These are phyloP conservation scores for Nothophytophthora sp. DNA, from an alignment of 352 stramenopile species.

Conservation along the genomic window DNA sequence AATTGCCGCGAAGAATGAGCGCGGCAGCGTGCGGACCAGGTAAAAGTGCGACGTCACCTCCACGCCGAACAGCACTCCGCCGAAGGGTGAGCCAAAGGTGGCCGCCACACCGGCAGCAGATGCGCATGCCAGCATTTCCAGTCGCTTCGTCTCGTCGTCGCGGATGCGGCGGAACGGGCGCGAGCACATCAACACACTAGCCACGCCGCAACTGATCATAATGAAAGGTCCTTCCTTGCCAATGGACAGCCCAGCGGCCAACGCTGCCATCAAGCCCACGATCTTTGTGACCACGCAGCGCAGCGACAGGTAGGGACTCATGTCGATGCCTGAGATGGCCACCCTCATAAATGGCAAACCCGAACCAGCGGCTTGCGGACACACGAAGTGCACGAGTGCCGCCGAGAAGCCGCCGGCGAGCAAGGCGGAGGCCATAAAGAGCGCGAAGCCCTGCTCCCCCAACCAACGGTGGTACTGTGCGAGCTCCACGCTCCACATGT, in stretches of 20 bases:
- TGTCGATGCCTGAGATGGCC: constrained; percentile 82
- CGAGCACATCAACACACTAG: constrained; percentile 76
- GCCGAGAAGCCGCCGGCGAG: constrained; percentile 46
- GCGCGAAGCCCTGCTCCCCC: constrained; percentile 47
- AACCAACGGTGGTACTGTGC: constrained; percentile 64
- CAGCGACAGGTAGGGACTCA: constrained; percentile 71
- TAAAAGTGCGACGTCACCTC: constrained; percentile 89
- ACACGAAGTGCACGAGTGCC: constrained; percentile 58
- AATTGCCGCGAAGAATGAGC: constrained; percentile 83
- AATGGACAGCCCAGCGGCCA: constrained; percentile 71
- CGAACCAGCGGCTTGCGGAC: constrained; percentile 70
- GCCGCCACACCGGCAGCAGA: constrained; percentile 81
- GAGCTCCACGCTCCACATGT: constrained; percentile 69
- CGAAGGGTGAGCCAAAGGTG: constrained; percentile 87
- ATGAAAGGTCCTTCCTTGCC: constrained; percentile 89
- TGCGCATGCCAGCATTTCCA: constrained; percentile 84
- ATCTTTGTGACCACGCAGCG: constrained; percentile 77
- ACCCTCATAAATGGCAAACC: constrained; percentile 83
- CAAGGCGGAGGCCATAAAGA: constrained; percentile 62
- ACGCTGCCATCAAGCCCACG: constrained; percentile 58
- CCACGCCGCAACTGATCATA: constrained; percentile 87
- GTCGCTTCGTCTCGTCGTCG: constrained; percentile 76
- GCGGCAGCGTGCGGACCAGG: constrained; percentile 72
- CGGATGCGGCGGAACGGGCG: constrained; percentile 67
- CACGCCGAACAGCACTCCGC: constrained; percentile 84